Conservation (phyloP, 805 yeast genomes). For the Saturnispora saitoi region DNA sequence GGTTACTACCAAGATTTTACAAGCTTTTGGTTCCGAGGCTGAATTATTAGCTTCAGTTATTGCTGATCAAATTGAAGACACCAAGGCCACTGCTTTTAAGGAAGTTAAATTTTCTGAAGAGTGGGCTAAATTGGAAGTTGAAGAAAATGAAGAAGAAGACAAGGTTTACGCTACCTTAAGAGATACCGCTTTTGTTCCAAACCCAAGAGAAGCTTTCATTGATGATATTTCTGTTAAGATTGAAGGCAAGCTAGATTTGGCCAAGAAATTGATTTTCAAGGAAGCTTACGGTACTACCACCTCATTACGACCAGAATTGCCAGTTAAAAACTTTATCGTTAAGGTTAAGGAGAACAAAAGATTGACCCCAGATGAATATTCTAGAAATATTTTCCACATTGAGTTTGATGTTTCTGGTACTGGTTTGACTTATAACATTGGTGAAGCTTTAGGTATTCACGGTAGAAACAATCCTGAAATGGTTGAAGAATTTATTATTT, state of each 20-base stretch:
- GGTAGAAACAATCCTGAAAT: conserved; percentile 67
- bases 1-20: conserved; percentile 67
- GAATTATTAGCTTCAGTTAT: conserved; percentile 70
- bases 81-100: conserved; percentile 37
- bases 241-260: conserved; percentile 36
- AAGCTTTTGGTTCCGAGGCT: conserved; percentile 73
- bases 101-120: conserved; percentile 30
- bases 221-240: conserved; percentile 35
- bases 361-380: conserved; percentile 82
- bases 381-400: conserved; percentile 92
- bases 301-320: conserved; percentile 79
- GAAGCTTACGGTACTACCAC: conserved; percentile 62
- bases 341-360: conserved; percentile 88
- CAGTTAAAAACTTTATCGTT: conserved; percentile 75
- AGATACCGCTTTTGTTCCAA: conserved; percentile 59
- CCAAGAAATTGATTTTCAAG: conserved; percentile 66
- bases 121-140: conserved; percentile 20
- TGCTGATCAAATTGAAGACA: conserved; percentile 54
- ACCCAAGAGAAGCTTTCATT: conserved; percentile 44
- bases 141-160: conserved; percentile 31
- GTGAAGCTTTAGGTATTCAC: conserved; percentile 94
- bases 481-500: conserved; percentile 60
- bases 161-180: conserved; percentile 35
- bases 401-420: conserved; percentile 90
- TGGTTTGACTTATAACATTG: conserved; percentile 84